A percentile compares a stretch with the other conserved stretches of the same genome.
These are phyloP conservation scores for Backusella psychrophila DNA, from an alignment of 192 early-diverging fungal species.

Conservation along the genomic window DNA sequence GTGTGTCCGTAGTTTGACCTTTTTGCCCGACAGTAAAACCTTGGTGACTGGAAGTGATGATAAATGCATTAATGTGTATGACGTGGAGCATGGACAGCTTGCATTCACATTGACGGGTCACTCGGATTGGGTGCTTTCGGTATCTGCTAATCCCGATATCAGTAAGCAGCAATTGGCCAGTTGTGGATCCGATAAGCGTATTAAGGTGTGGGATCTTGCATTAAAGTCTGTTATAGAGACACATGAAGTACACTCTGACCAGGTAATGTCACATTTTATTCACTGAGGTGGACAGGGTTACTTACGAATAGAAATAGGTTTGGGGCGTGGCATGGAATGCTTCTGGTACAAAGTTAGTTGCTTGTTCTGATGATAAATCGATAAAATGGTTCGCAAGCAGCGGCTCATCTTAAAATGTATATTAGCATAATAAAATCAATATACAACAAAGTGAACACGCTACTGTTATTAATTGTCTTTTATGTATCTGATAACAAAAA, in stretches of 20 bases:
- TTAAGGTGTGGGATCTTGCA: constrained; percentile 83
- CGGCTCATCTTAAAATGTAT: constrained; percentile 24
- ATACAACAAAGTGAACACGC: too few relatives aligned
- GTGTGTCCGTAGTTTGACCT: constrained; percentile 71
- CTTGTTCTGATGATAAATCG: constrained; percentile 69
- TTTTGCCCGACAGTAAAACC: constrained; percentile 66
- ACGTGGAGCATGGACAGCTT: constrained; percentile 75
- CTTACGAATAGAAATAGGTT: constrained; percentile 43
- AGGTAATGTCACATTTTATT: constrained; percentile 39
- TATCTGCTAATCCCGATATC: constrained; percentile 55
- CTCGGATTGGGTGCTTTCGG: constrained; percentile 76
- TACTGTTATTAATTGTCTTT: too few relatives aligned
- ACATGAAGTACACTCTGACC: constrained; percentile 73
- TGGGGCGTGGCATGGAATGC: constrained; percentile 84
- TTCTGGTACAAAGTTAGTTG: constrained; percentile 68
- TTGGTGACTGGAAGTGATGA: constrained; percentile 81
- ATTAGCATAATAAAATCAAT: neutral
- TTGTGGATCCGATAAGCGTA: constrained; percentile 72
- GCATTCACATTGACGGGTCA: constrained; percentile 76
- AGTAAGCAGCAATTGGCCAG: constrained; percentile 64
- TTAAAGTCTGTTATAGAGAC: constrained; percentile 72
- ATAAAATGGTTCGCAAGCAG: constrained; percentile 49
- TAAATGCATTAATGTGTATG: constrained; percentile 73
- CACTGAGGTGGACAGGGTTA: too few relatives aligned
- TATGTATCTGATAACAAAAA: neutral